Evolutionary conservation across 169 alveolate genomes (phyloP), one percentile per base, ranked within the genome.

Genomic region (Plasmodium falciparum): DNA sequence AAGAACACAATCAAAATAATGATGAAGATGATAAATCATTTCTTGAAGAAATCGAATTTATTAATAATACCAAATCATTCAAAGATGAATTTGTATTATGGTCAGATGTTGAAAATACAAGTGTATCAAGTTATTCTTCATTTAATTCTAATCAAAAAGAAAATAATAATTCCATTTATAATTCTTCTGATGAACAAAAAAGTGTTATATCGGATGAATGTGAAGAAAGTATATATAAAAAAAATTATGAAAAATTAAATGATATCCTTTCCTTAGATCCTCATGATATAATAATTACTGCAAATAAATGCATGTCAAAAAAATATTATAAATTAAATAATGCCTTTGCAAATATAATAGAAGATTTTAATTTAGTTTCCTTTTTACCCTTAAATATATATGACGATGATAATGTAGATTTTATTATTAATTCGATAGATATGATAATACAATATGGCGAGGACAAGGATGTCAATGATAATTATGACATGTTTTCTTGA

Each of bases 391-490:
- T 94, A 66, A 94, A 94, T 74, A 89, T 93, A 13, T 93, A 94
- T 65, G 95, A 93, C 62, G 95, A 93, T 78, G 95, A 76, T 9
- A 89, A 93, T 52, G 92, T 94, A 4, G 95, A 94, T 83, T 93
- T 89, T 88, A 62, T 94, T 52, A 88, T 94, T 12, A 92, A 91
- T 43, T 78, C 95, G 5, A 94, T 95, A 12, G 97, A 94, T 29
- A 76, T 88, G 73, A 92, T 94, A 13, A 70, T 93, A 63, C 97
- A 94, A 59, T 94, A 88, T 66, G 97, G 97, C 6, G 97, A 94
- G 71, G 97, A 94, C 71, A 95, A 95, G 24, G 97, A 94, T 58
- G 96, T 95, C 29, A 72, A 92, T 52, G 93, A 94, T 70, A 94
- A 93, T 75, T 94, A 88, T 76, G 96, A 94, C 88, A 88, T 94